These are phyloP conservation scores for Debaryomyces udenii DNA, from an alignment of 1,139 yeast species.

Conservation along the genomic window DNA sequence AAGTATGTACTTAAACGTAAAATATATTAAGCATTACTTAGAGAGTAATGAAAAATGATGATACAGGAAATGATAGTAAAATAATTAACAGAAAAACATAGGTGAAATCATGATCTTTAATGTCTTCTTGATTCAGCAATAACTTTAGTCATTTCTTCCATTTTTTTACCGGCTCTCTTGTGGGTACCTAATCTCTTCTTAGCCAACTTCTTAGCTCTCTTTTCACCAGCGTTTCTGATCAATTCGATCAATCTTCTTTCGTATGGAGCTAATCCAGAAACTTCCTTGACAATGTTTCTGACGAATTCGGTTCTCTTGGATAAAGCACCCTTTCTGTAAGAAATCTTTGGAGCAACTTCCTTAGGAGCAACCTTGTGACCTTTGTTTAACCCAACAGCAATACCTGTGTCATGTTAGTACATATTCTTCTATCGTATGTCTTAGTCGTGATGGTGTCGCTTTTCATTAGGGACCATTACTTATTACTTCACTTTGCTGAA, in stretches of 20 bases:
- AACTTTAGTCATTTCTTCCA: constrained; percentile 96
- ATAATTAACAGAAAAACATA: constrained; percentile 5
- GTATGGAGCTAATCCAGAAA: constrained; percentile 99
- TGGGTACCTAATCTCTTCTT: constrained; percentile 99
- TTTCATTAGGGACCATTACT: too few species aligned
- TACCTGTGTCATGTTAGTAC: constrained; percentile 59
- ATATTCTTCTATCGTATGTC: too few species aligned
- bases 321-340: constrained; percentile 96
- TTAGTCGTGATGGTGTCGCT: too few species aligned
- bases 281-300: constrained; percentile 94
- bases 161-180: constrained; percentile 99
- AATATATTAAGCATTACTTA: constrained; percentile 13
- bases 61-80: constrained; percentile 11
- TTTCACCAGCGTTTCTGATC: constrained; percentile 99
- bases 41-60: constrained; percentile 13
- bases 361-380: constrained; percentile 96
- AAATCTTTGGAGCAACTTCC: constrained; percentile 91
- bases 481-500: too few species aligned
- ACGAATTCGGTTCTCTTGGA: constrained; percentile 97
- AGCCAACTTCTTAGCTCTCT: constrained; percentile 99
- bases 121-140: constrained; percentile 97
- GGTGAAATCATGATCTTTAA: constrained; percentile 25
- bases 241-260: constrained; percentile 99
- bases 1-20: constrained; percentile 10
- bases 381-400: constrained; percentile 98